Evolutionary conservation across 2,329 filamentous ascomycete genomes (phyloP).

Genomic region (Botrytis galanthina): DNA sequence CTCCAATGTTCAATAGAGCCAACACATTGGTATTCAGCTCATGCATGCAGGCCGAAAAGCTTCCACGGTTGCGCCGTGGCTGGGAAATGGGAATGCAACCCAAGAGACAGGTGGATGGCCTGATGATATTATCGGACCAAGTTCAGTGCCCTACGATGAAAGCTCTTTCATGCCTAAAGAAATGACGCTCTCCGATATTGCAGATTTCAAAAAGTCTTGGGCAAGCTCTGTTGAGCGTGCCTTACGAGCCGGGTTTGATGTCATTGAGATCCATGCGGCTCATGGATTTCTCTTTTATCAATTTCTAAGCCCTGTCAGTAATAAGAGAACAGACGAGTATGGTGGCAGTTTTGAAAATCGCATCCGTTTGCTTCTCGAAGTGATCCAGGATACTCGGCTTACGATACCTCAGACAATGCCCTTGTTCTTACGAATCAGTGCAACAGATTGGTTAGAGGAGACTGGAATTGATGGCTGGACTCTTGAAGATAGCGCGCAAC

Average conservation of each 20-base stretch:
- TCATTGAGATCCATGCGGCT: constrained; percentile 76
- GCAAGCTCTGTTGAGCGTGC: constrained; percentile 57
- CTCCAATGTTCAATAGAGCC: constrained; percentile 37
- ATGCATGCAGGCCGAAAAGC: constrained; percentile 76
- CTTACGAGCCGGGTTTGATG: constrained; percentile 65
- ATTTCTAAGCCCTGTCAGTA: constrained; percentile 69
- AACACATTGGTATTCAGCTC: constrained; percentile 77
- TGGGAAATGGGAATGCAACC: constrained; percentile 53
- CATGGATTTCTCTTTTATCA: constrained; percentile 74
- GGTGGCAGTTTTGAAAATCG: constrained; percentile 72
- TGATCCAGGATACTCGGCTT: constrained; percentile 59
- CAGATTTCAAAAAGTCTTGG: constrained; percentile 61
- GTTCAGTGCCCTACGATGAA: constrained; percentile 57
- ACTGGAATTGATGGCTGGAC: constrained; percentile 63
- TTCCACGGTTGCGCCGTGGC: constrained; percentile 62
- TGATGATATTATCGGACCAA: constrained; percentile 52
- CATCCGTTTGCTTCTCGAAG: constrained; percentile 63
- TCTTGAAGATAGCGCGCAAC: constrained; percentile 57
- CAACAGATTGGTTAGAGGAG: constrained; percentile 69
- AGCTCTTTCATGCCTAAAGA: constrained; percentile 61
- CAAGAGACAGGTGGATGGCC: constrained; percentile 56
- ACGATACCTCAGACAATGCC: constrained; percentile 67
- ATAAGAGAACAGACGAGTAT: constrained; percentile 67
- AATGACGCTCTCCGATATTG: constrained; percentile 67
- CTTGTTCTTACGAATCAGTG: constrained; percentile 68